Base-by-base conservation (phyloP, 2,329 filamentous ascomycete genomes). In the Botrytis medusae region DNA sequence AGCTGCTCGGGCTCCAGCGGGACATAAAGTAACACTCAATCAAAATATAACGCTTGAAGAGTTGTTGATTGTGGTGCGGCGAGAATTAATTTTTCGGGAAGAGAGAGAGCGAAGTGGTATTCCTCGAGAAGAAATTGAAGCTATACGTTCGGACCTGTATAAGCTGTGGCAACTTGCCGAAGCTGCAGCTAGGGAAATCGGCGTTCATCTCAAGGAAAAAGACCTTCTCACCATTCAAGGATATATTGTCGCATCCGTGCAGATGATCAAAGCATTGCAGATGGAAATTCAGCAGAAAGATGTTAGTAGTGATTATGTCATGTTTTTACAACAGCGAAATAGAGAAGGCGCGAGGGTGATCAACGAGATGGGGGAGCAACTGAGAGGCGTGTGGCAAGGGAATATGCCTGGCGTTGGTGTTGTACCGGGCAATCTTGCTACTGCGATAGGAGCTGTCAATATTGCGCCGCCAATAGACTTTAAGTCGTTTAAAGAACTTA, bases 241-340 rank as follows among this genome's bases (percentile, higher is more conserved):
- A 54, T 73, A 73, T 37, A 73, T 73, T 34, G 48, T 51, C 1
- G 29, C 42, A 16, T 69, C 62, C 9, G 72, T 63, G 44, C 54
- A 51, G 16, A 54, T 63, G 65, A 57, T 73, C 16, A 54, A 62
- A 34, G 57, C 57, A n/a, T 22, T 73, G 14, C 54, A 60, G 14
- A 29, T 57, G 4, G 65, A 73, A 9, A 51, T 73, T 32, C 44
- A 63, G 37, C 64, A 71, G 34, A 70, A 54, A 14, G 65, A 73
- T 29, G 65, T 73, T 16, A 70, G 65, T n/a, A 69, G 29, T 63
- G 72, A 70, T n/a, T 73, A 70, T 71, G 72, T 73, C 10, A 60
- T 70, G 51, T 73, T 63, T 44, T 57, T 73, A 22, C 72, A 73
- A 29, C 65, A 73, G 29, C 46, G 59, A 42, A 73, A 63, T 40